Percentiles rank a stretch among this genome's conserved stretches.
These are phyloP conservation scores for Tripterygium wilfordii DNA, from an alignment of 177 flowering plant species.

Conservation along the genomic window DNA sequence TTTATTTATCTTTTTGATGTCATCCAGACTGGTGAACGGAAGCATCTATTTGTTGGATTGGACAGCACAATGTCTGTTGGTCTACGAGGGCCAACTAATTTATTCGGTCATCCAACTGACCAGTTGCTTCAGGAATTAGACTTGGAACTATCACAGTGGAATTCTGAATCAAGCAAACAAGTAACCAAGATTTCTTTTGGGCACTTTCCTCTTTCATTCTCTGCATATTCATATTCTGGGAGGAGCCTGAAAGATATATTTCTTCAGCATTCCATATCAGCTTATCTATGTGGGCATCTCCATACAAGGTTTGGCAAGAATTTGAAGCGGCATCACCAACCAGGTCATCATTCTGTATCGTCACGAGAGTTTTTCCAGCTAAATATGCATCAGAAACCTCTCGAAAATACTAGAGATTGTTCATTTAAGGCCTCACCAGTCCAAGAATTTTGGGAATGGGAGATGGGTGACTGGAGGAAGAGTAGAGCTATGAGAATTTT, in stretches of 20 bases:
- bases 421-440: constrained; percentile 24
- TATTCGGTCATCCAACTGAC: constrained; percentile 94
- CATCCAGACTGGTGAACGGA: constrained; percentile 56
- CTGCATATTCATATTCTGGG: constrained; percentile 57
- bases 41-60: constrained; percentile 81
- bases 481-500: constrained; percentile 74
- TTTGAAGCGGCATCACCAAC: constrained; percentile 66
- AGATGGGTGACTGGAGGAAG: constrained; percentile 98
- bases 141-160: constrained; percentile 76
- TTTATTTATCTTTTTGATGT: constrained; percentile 6
- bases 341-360: constrained; percentile 13
- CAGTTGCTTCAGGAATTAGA: constrained; percentile 55
- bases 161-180: constrained; percentile 35
- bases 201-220: constrained; percentile 91
- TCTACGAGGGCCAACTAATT: constrained; percentile 86
- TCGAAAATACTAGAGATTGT: constrained; percentile 30
- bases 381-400: constrained; percentile 37
- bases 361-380: constrained; percentile 48
- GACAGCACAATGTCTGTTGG: constrained; percentile 79
- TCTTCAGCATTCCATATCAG: constrained; percentile 71
- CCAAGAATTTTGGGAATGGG: constrained; percentile 96
- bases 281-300: constrained; percentile 92
- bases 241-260: constrained; percentile 68
- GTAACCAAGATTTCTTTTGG: constrained; percentile 82
- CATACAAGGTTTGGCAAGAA: constrained; percentile 81